These are phyloP conservation scores for Boletus subcaerulescens DNA, from an alignment of 768 basidiomycete genomes.

Conservation along the genomic window DNA sequence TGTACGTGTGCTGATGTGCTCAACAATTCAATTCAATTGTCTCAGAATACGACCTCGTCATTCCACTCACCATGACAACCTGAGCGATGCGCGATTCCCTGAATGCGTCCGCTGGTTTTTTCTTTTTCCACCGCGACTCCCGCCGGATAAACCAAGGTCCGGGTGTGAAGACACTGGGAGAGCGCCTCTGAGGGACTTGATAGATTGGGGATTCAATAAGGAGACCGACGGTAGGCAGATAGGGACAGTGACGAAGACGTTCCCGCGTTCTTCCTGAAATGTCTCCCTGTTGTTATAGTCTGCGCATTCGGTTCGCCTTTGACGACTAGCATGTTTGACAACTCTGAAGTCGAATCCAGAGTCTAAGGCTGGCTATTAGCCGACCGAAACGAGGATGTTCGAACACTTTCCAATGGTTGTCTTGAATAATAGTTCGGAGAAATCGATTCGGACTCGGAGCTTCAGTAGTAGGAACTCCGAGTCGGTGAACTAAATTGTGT, in stretches of 20 bases:
- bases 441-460: too few relatives aligned
- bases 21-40: background rate
- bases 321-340: background rate
- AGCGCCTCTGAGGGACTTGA: background rate
- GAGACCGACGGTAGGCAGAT: background rate
- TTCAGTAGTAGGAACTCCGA: too few relatives aligned
- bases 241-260: background rate
- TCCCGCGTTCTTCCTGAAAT: background rate
- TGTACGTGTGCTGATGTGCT: conserved; percentile 1
- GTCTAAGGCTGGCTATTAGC: too few relatives aligned
- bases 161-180: background rate
- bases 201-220: background rate
- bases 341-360: background rate
- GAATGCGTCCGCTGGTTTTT: background rate
- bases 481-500: background rate
- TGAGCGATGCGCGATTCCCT: background rate
- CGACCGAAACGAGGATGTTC: too few relatives aligned
- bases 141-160: background rate
- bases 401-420: too few relatives aligned
- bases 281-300: background rate
- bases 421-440: background rate
- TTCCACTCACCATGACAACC: background rate
- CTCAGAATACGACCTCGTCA: background rate
- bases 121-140: background rate
- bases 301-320: background rate